phyloP scores from a whole-genome alignment of 306 rosid species.

The Trifolium subterraneum region DNA sequence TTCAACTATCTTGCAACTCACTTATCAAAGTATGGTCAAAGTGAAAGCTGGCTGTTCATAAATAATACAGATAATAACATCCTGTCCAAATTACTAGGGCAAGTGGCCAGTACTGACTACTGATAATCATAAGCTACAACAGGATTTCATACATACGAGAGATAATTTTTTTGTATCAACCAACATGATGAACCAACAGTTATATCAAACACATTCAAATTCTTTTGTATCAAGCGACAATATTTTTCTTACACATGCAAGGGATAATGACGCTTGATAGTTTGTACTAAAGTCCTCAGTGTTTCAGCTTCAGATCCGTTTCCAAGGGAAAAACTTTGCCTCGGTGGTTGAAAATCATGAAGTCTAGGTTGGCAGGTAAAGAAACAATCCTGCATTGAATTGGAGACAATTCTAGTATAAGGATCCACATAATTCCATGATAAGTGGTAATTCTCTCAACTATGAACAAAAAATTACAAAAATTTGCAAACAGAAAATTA shows the following conservation, averaged over 20 bases:
- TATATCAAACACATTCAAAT: conserved; percentile 15
- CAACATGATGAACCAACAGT: conserved; percentile 45
- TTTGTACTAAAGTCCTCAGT: conserved; percentile 42
- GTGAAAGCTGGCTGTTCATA: conserved; percentile 13
- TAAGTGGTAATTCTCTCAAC: conserved; percentile 27
- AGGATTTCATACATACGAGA: not conserved
- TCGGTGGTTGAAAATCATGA: conserved; percentile 88
- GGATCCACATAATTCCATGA: conserved; percentile 9
- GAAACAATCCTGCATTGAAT: conserved; percentile 70
- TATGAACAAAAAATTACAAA: conserved; percentile 13
- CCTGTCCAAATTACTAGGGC: conserved; percentile 36
- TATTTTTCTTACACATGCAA: conserved; percentile 14
- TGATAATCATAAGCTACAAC: conserved; percentile 23
- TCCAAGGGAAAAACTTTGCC: conserved; percentile 64
- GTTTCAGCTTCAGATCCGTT: conserved; percentile 70
- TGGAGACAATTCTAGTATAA: conserved; percentile 36
- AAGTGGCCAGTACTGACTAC: conserved; percentile 20
- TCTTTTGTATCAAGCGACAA: conserved; percentile 9
- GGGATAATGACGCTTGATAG: conserved; percentile 8
- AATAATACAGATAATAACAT: not conserved
- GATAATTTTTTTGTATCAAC: not conserved
- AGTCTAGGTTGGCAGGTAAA: conserved; percentile 78
- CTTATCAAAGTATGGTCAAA: not conserved
- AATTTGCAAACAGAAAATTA: conserved; percentile 9
- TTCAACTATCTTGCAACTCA: not conserved